Conservation (phyloP, 805 yeast species). For the Cyberlindnera japonica region DNA sequence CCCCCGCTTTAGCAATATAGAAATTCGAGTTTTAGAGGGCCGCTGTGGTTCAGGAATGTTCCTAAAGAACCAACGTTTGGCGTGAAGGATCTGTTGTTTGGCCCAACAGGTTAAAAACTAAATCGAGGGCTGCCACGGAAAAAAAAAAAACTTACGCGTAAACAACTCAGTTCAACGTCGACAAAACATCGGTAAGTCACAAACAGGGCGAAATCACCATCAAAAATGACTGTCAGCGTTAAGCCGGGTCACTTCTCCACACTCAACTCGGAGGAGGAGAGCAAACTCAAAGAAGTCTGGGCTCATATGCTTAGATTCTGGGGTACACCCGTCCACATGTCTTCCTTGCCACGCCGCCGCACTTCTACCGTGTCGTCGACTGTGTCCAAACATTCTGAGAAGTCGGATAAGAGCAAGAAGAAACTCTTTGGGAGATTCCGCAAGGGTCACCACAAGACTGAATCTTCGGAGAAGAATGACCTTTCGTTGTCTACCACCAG, state of each 20-base stretch:
- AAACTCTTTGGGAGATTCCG: slow-evolving; percentile 26
- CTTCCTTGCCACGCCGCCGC: slow-evolving; percentile 14
- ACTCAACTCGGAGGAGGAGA: slow-evolving; percentile 54
- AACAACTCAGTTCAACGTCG: too few species aligned
- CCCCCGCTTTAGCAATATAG: too few species aligned
- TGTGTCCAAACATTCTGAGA: slow-evolving; percentile 4
- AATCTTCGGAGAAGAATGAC: slow-evolving; percentile 15
- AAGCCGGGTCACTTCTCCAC: slow-evolving; percentile 43
- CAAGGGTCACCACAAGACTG: slow-evolving; percentile 13
- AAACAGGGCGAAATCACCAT: too few species aligned
- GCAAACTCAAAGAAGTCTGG: slow-evolving; percentile 67
- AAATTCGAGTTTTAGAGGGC: too few species aligned
- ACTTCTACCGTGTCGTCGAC: slow-evolving; percentile 9
- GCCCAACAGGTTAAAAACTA: too few species aligned
- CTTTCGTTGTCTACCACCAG: slow-evolving; percentile 25
- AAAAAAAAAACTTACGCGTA: neutral
- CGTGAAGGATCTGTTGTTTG: too few species aligned
- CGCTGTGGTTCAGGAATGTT: too few species aligned
- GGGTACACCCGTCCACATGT: slow-evolving; percentile 41
- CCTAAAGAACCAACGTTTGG: too few species aligned
- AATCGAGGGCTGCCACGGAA: too few species aligned
- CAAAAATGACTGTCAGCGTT: slow-evolving; percentile 14
- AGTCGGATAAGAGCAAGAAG: slow-evolving; percentile 23
- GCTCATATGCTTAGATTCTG: slow-evolving; percentile 56
- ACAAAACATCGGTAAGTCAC: too few species aligned